Evolutionary conservation across 305 asterid species (phyloP).

Genomic region (Plantago lanceolata): DNA sequence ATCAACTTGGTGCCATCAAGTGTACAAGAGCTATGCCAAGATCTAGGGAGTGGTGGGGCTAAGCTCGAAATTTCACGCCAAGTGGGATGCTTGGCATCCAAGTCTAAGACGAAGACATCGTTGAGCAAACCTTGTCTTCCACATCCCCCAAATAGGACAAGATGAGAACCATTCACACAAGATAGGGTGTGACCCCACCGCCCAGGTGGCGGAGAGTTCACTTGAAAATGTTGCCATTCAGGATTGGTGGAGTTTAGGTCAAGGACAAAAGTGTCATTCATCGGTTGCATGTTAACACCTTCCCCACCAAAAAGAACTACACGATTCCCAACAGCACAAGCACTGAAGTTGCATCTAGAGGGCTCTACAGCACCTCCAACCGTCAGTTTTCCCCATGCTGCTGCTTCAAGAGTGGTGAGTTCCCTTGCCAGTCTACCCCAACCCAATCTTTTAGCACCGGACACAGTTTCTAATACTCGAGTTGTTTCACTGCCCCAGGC

Average conservation of each 20-base stretch:
- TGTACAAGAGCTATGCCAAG: slow-evolving; percentile 91
- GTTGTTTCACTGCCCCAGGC: slow-evolving; percentile 87
- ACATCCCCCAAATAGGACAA: slow-evolving; percentile 83
- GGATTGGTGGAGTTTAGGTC: slow-evolving; percentile 75
- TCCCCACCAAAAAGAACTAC: slow-evolving; percentile 77
- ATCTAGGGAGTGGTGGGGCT: slow-evolving; percentile 87
- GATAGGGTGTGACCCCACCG: slow-evolving; percentile 97
- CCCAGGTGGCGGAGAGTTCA: slow-evolving; percentile 90
- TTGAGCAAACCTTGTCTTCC: slow-evolving; percentile 87
- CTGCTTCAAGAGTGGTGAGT: slow-evolving; percentile 80
- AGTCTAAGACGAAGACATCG: slow-evolving; percentile 76
- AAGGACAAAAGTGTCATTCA: slow-evolving; percentile 86
- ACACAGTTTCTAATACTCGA: slow-evolving; percentile 57
- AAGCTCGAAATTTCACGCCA: slow-evolving; percentile 90
- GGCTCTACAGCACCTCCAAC: slow-evolving; percentile 75
- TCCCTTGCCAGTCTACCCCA: slow-evolving; percentile 88
- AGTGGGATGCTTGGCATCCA: slow-evolving; percentile 74
- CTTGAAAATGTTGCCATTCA: slow-evolving; percentile 74
- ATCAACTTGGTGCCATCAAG: slow-evolving; percentile 74
- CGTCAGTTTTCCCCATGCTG: slow-evolving; percentile 75
- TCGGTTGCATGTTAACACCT: slow-evolving; percentile 93
- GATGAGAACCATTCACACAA: slow-evolving; percentile 75
- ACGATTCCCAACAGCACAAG: slow-evolving; percentile 66
- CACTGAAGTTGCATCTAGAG: slow-evolving; percentile 65
- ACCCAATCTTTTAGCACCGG: slow-evolving; percentile 73